Base-by-base conservation (phyloP, 1,284 basidiomycete genomes). In the Inonotus obliquus region DNA sequence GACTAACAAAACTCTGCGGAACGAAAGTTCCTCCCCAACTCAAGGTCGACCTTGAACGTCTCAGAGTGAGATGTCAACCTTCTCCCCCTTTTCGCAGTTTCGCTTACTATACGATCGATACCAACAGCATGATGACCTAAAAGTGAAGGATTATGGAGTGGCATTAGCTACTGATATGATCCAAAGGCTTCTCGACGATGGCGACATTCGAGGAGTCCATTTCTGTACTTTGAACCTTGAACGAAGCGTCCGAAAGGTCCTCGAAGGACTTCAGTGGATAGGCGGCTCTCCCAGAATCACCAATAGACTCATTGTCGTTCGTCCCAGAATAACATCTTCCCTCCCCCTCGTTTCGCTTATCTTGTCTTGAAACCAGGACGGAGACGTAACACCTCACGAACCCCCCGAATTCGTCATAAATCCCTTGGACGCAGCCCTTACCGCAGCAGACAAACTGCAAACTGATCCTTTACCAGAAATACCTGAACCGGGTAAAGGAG, bases 161-260 rank as follows among this genome's bases (percentile, higher is more conserved):
- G 76, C 79, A 25, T 79, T 96, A 1, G 90, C 92, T 1, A 86
- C 90, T 3, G 78, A 85, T 52, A 95, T 91, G 80, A 88, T 97
- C 64, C 74, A 70, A 54, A 77, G 77, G 51, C 71, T 90, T 60
- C 81, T 77, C 3, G 67, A 65, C 1, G 82, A 86, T 60, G 82
- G 85, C 9, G 82, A 82, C 23, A 80, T 98, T 19, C 80, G 81
- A 3, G 94, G 94, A 1, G 89, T 98, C 57, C 96, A 99, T 74
- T 89, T 99, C 67, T 98, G 95, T 74, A 99, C 97, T 3, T 81
- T 99, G 66, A 99, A 99, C 74, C 82, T 99, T 17, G 97, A 99
- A 73, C 96, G 95, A 78, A 97, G 94, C 67, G 90, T 98, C 5
- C 88, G 89, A 57, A 84, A 87, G n/a, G 87, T 98, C 4, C 77